Conservation (phyloP, 2,329 filamentous ascomycete genomes). For the Colletotrichum sp. region DNA sequence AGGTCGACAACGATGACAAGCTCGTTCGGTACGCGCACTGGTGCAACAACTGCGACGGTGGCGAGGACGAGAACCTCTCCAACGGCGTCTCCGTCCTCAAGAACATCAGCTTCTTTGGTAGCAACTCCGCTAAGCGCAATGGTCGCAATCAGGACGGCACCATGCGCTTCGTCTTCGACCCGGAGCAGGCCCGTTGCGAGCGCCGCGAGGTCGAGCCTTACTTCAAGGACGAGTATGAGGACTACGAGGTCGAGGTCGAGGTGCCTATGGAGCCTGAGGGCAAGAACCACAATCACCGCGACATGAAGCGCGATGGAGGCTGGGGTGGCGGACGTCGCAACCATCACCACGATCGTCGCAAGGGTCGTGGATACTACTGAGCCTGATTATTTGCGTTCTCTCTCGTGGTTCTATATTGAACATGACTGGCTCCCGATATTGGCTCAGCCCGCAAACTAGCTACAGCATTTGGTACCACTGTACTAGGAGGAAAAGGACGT, state of each 20-base stretch:
- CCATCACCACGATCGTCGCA: slow-evolving; percentile 6
- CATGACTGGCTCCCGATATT: too few relatives aligned
- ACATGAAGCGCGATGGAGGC: slow-evolving; percentile 7
- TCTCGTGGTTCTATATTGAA: not conserved
- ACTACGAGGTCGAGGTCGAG: slow-evolving; percentile 80
- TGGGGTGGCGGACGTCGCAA: not conserved
- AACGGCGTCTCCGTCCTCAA: slow-evolving; percentile 44
- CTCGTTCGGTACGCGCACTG: slow-evolving; percentile 68
- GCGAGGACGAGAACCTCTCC: slow-evolving; percentile 36
- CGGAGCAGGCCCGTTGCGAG: slow-evolving; percentile 75
- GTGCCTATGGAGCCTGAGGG: slow-evolving; percentile 51
- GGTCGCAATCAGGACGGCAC: slow-evolving; percentile 69
- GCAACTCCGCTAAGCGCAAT: slow-evolving; percentile 43
- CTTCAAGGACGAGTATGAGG: slow-evolving; percentile 77
- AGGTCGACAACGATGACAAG: slow-evolving; percentile 67
- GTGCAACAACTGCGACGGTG: slow-evolving; percentile 56
- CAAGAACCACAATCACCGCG: not conserved
- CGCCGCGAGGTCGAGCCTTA: slow-evolving; percentile 69
- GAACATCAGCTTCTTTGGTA: slow-evolving; percentile 40
- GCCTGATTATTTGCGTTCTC: not conserved
- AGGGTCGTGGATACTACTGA: slow-evolving; percentile 15
- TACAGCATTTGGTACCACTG: not conserved
- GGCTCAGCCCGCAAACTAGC: not conserved
- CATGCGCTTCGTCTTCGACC: slow-evolving; percentile 87
- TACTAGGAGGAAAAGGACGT: not conserved